Base-by-base conservation (phyloP, 495 filamentous ascomycete genomes). In the Glonium stellatum region DNA sequence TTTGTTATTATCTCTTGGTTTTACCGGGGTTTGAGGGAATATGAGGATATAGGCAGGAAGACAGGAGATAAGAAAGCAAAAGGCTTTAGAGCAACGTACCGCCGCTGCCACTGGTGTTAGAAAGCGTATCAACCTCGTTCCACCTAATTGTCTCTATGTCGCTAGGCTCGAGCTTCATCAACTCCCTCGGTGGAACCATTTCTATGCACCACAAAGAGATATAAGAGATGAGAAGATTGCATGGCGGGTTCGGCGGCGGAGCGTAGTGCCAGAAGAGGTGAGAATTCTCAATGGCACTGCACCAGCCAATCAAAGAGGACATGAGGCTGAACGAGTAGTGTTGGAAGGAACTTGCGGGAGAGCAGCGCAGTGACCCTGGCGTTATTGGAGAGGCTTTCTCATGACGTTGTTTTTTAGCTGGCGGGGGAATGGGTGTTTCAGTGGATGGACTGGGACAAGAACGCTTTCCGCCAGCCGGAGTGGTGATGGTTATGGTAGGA, bases 81-180 rank as follows among this genome's bases (percentile, higher is more conserved):
- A n/a, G n/a, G n/a, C n/a, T n/a, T n/a, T n/a, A n/a, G n/a, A n/a
- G n/a, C n/a, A n/a, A n/a, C n/a, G n/a, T n/a, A n/a, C 36, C 8
- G 8, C 15, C 36, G 15, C 36, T 39, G 15, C 15, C 36, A 15
- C 15, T 39, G 8, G 8, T 39, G 36, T 15, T 39, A 39, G 15
- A 8, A 35, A 63, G 58, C 4, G 55, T 55, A 21, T 63, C 55
- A 22, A 63, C 60, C 27, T 58, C 60, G 18, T 27, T 46, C 34
- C 48, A 54, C 8, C 15, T 11, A 1, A 63, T 19, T 11, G 10
- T 8, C 35, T 25, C 19, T 8, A 63, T 55, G 35, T 63, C 55
- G 10, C 46, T 55, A 8, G 48, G 44, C 10, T 31, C 47, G 37
- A 63, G 22, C 13, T 22, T 19, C 10, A 25, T 21, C 1, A 63